Evolutionary conservation across 2,329 filamentous ascomycete genomes (phyloP), one percentile per base, ranked within the genome.

Genomic region (Alternaria sp.): DNA sequence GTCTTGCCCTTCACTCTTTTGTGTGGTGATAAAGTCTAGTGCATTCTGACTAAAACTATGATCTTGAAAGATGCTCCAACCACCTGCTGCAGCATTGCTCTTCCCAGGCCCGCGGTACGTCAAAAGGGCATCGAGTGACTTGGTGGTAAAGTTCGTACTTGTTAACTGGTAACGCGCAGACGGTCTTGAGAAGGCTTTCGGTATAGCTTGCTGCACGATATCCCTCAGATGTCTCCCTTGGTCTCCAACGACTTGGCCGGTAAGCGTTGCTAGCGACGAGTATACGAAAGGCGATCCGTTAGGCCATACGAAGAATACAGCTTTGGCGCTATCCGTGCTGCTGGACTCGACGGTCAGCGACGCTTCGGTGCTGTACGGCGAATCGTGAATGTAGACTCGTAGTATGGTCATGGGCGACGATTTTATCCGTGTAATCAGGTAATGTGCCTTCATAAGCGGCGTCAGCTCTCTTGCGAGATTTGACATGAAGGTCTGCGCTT

Each of bases 381-480:
- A 92, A 75, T 95, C 90, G 64, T 93, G 82, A 60, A 94, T 87
- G 71, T 93, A 91, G 46, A 96, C 89, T 52, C 92, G 88, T n/a
- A 96, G 81, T 27, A 95, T 83, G 1, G 92, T 85, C 4, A 95
- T 81, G 0, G 91, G 87, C n/a, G 91, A 82, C 1, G 85, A 83
- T 54, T 86, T 84, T 54, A 91, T 90, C n/a, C 90, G 87, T 66
- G 91, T 89, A 62, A 95, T 87, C 69, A 92, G 90, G 77, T 92
- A 95, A 78, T 96, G 92, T 5, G 91, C 91, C 77, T 95, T 96
- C 68, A 94, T 87, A 60, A 95, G 86, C 1, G 92, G 91, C 2
- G 92, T 83, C 18, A 93, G 85, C 72, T 94, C 89, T 41, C 84
- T 83, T 67, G 94, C 90, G 2, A 97, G 86, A 66, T 90, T 90